A percentile compares a stretch with the other conserved stretches of the same genome.
phyloP scores from a whole-genome alignment of 2,329 filamentous ascomycete species.

The Trichoderma aggressivum region DNA sequence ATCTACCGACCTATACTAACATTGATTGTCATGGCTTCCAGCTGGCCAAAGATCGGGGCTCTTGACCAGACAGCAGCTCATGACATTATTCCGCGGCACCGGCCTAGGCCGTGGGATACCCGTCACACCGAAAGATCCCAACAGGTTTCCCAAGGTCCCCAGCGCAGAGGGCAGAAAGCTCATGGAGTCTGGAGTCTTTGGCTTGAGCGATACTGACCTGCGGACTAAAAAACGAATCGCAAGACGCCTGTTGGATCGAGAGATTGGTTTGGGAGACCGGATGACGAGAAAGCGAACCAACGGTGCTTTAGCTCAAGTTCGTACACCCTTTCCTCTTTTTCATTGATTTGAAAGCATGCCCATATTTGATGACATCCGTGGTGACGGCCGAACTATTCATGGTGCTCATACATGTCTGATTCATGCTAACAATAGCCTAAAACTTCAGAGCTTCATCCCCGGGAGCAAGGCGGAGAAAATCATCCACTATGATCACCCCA shows the following conservation, averaged over 20 bases:
- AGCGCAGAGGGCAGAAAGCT: constrained; percentile 72
- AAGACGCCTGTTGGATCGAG: constrained; percentile 72
- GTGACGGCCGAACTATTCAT: background rate
- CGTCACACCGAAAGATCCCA: constrained; percentile 43
- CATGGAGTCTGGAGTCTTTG: constrained; percentile 82
- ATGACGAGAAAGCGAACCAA: constrained; percentile 59
- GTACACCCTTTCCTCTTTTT: constrained; percentile 16
- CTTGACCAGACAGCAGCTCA: constrained; percentile 37
- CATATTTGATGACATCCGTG: background rate
- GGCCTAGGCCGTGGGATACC: constrained; percentile 31
- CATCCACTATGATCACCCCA: constrained; percentile 79
- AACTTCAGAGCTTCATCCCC: constrained; percentile 67
- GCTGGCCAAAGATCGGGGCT: constrained; percentile 25
- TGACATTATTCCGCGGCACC: constrained; percentile 40
- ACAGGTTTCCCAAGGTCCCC: constrained; percentile 77
- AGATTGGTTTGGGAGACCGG: constrained; percentile 68
- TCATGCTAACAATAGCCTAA: background rate
- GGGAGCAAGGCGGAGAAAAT: constrained; percentile 76
- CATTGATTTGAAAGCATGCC: background rate
- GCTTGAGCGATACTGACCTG: constrained; percentile 57
- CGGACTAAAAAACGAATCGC: constrained; percentile 59
- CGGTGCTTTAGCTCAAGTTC: constrained; percentile 64
- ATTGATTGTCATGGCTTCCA: background rate
- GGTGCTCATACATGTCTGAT: background rate
- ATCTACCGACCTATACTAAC: background rate